Evolutionary conservation across 257 asterid genomes (phyloP).

Genomic region (Ophiorrhiza pumila): DNA sequence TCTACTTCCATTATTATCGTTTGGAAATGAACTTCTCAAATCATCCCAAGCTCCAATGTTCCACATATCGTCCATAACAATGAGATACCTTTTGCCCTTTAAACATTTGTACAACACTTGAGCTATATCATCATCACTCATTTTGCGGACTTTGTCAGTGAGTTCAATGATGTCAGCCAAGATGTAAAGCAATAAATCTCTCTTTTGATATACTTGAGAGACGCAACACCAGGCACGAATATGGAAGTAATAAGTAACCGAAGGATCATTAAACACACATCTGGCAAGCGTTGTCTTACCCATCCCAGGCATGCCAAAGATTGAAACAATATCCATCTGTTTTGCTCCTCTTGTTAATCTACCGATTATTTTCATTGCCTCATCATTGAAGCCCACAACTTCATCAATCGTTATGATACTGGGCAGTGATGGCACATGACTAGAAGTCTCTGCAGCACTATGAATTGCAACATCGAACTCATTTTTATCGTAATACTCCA

Average conservation of each 20-base stretch:
- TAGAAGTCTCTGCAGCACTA: too few relatives aligned
- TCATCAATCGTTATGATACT: not conserved
- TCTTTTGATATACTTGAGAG: conserved; percentile 22
- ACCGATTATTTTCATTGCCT: not conserved
- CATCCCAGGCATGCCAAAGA: conserved; percentile 40
- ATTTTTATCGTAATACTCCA: too few relatives aligned
- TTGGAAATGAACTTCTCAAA: not conserved
- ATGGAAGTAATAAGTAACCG: conserved; percentile 13
- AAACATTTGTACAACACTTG: conserved; percentile 15
- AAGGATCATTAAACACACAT: conserved; percentile 18
- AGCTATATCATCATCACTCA: conserved; percentile 5
- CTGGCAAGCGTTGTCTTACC: conserved; percentile 43
- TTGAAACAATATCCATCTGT: conserved; percentile 16
- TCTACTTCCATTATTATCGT: conserved; percentile 23
- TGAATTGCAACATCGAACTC: too few relatives aligned
- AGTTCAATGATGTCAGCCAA: not conserved
- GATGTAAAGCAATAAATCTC: conserved; percentile 20
- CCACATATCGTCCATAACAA: conserved; percentile 49
- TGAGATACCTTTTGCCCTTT: conserved; percentile 25
- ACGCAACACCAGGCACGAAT: conserved; percentile 23
- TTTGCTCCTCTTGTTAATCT: not conserved
- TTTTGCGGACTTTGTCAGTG: not conserved
- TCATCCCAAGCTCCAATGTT: conserved; percentile 19
- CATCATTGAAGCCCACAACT: conserved; percentile 17
- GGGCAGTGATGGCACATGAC: too few relatives aligned